Conservation (phyloP, 192 early-diverging fungal species). For the Mortierella claussenii region DNA sequence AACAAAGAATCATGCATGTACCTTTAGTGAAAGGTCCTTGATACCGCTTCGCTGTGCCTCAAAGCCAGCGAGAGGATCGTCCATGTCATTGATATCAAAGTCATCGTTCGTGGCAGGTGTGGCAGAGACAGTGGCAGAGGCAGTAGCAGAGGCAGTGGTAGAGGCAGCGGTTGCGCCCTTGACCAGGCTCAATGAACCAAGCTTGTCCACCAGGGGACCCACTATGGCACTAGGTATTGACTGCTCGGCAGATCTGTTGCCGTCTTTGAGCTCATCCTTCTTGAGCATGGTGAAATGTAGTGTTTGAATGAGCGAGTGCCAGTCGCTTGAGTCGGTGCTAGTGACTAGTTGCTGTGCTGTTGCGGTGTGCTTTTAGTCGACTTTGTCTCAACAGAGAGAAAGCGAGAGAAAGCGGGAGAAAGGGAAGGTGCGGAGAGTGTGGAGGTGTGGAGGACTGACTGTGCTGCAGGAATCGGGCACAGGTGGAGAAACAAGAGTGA, state of each 20-base stretch:
- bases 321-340: too few relatives aligned
- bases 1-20: too few relatives aligned
- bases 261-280: constrained; percentile 45
- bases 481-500: too few relatives aligned
- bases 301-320: not conserved
- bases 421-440: too few relatives aligned
- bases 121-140: not conserved
- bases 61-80: constrained; percentile 50
- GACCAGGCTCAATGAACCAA: constrained; percentile 17
- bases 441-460: too few relatives aligned
- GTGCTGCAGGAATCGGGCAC: too few relatives aligned
- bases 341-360: too few relatives aligned
- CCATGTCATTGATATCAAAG: constrained; percentile 52
- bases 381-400: too few relatives aligned
- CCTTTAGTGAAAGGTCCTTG: constrained; percentile 49
- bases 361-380: too few relatives aligned
- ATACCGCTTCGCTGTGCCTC: constrained; percentile 53
- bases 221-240: constrained; percentile 28
- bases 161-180: not conserved
- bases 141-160: not conserved
- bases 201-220: constrained; percentile 9
- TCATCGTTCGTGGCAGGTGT: constrained; percentile 8
- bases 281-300: constrained; percentile 29
- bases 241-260: constrained; percentile 30
- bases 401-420: too few relatives aligned